Evolutionary conservation across 2,329 filamentous ascomycete species (phyloP).

Genomic region (Fusarium bulbicola): DNA sequence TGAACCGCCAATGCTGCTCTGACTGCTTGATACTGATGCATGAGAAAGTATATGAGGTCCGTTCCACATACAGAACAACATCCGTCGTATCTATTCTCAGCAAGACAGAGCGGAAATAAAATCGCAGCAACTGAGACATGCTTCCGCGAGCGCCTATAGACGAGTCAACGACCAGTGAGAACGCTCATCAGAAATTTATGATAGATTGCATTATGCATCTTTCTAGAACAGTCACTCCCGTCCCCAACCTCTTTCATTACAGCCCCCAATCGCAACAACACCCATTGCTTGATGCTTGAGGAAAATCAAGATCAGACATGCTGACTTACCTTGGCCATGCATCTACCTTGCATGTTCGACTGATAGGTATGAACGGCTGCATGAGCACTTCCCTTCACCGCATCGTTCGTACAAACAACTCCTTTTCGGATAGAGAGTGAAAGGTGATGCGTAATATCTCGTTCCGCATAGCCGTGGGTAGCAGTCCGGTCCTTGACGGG

Average conservation of each 20-base stretch:
- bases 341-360: slow-evolving; percentile 12
- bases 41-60: background rate
- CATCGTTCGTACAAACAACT: slow-evolving; percentile 15
- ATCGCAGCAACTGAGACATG: slow-evolving; percentile 23
- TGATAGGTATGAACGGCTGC: background rate
- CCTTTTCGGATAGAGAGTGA: background rate
- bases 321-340: slow-evolving; percentile 14
- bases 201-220: slow-evolving; percentile 22
- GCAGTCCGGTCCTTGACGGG: slow-evolving; percentile 7
- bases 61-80: slow-evolving; percentile 16
- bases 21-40: background rate
- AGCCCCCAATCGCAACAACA: background rate
- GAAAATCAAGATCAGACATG: slow-evolving; percentile 3
- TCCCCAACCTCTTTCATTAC: slow-evolving; percentile 11
- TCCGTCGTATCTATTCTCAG: background rate
- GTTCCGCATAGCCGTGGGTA: background rate
- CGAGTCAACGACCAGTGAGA: slow-evolving; percentile 8
- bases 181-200: background rate
- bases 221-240: slow-evolving; percentile 23
- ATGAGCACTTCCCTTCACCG: slow-evolving; percentile 20
- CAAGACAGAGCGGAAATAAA: background rate
- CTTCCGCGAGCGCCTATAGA: slow-evolving; percentile 2
- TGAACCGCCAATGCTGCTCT: slow-evolving; percentile 11
- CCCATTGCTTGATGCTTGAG: background rate
- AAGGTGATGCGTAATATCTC: slow-evolving; percentile 4